Conservation (phyloP, 2,329 filamentous ascomycete species). For the Zarea fungicola region DNA sequence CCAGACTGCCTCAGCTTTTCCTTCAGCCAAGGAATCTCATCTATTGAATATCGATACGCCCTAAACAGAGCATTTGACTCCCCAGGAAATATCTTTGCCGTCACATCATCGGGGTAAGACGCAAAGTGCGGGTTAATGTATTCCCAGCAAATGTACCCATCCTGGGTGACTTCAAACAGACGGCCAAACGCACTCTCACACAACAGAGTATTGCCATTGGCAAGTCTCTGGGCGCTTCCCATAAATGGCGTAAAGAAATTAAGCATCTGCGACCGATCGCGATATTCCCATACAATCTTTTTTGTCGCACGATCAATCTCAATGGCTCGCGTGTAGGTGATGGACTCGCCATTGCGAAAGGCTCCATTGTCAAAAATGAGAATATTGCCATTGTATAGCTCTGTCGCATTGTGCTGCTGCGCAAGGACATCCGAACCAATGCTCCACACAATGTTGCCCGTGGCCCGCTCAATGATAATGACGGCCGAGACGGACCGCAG, state of each 20-base stretch:
- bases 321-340: constrained; percentile 23
- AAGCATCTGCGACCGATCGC: constrained; percentile 24
- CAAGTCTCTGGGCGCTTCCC: constrained; percentile 25
- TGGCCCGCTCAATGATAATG: constrained; percentile 22
- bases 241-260: constrained; percentile 28
- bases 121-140: constrained; percentile 26
- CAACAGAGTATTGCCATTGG: constrained; percentile 23
- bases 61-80: constrained; percentile 26
- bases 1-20: neutral
- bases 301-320: constrained; percentile 21
- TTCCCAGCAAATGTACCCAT: constrained; percentile 26
- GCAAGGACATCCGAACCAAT: constrained; percentile 20
- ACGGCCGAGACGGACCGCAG: constrained; percentile 25
- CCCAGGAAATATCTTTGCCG: constrained; percentile 23
- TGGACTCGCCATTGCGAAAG: constrained; percentile 24
- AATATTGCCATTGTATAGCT: constrained; percentile 26
- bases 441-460: constrained; percentile 25
- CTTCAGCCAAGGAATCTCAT: constrained; percentile 24
- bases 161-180: constrained; percentile 22
- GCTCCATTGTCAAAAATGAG: constrained; percentile 27
- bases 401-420: constrained; percentile 27
- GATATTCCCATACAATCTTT: constrained; percentile 26
- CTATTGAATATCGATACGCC: constrained; percentile 23
- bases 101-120: constrained; percentile 20
- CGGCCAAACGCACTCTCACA: constrained; percentile 26